Evolutionary conservation across 257 asterid genomes (phyloP).

Genomic region (Solanum commersonii): DNA sequence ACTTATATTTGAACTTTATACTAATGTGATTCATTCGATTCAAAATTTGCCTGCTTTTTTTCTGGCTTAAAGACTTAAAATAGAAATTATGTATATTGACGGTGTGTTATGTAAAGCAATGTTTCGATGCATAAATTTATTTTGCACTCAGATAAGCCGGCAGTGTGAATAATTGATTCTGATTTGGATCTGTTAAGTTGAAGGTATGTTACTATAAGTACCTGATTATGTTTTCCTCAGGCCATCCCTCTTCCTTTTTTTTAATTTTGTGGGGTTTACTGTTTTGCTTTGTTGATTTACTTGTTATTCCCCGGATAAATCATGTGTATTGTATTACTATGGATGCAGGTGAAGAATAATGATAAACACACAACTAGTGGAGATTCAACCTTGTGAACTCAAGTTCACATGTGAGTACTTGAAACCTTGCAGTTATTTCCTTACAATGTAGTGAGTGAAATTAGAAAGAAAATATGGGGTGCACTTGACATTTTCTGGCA

Average conservation of each 20-base stretch:
- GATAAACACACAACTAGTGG: slow-evolving; percentile 45
- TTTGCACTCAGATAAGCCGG: neutral
- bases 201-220: neutral
- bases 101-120: neutral
- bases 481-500: neutral
- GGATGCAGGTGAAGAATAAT: slow-evolving; percentile 33
- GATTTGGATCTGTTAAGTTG: neutral
- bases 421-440: neutral
- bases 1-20: neutral
- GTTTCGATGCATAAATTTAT: neutral
- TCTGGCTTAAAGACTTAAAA: neutral
- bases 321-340: neutral
- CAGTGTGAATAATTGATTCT: neutral
- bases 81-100: neutral
- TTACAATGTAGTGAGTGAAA: neutral
- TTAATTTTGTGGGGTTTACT: neutral
- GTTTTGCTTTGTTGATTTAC: neutral
- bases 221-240: neutral
- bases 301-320: neutral
- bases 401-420: slow-evolving; percentile 51
- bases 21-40: neutral
- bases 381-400: slow-evolving; percentile 74
- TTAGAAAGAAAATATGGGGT: neutral
- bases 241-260: neutral
- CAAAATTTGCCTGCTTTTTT: neutral